Evolutionary conservation across 2,329 filamentous ascomycete species (phyloP).

Genomic region (Cladobotryum protrusum): DNA sequence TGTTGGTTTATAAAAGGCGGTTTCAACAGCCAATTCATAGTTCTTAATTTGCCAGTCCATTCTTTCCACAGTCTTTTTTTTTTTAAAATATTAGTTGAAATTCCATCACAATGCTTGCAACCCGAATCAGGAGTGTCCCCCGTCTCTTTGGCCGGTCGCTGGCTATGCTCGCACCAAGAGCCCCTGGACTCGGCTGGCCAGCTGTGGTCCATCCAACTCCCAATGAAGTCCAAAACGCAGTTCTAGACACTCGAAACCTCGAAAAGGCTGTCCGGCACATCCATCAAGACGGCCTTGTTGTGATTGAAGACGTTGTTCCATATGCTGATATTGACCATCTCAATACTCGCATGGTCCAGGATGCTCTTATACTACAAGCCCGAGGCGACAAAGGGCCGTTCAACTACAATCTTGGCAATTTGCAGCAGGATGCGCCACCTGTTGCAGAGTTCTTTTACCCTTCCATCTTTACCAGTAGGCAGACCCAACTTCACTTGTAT

Average conservation of each 20-base stretch:
- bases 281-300: conserved; percentile 49
- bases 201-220: conserved; percentile 31
- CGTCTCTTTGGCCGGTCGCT: conserved; percentile 2
- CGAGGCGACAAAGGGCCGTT: conserved; percentile 49
- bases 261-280: conserved; percentile 48
- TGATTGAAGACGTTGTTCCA: conserved; percentile 47
- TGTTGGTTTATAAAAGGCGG: not conserved
- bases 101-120: not conserved
- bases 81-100: not conserved
- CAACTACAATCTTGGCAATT: conserved; percentile 57
- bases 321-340: conserved; percentile 47
- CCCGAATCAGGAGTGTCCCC: conserved; percentile 3
- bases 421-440: conserved; percentile 55
- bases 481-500: not conserved
- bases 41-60: not conserved
- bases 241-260: conserved; percentile 43
- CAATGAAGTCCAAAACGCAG: conserved; percentile 31
- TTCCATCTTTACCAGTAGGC: conserved; percentile 48
- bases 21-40: no score
- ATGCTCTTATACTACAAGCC: conserved; percentile 46
- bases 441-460: conserved; percentile 41
- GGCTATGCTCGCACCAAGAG: not conserved
- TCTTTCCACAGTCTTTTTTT: not conserved
- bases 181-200: not conserved
- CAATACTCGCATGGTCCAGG: conserved; percentile 53